Evolutionary conservation across 148 eudicot genomes (phyloP), one percentile per base, ranked within the genome.

Genomic region (Cornus florida): DNA sequence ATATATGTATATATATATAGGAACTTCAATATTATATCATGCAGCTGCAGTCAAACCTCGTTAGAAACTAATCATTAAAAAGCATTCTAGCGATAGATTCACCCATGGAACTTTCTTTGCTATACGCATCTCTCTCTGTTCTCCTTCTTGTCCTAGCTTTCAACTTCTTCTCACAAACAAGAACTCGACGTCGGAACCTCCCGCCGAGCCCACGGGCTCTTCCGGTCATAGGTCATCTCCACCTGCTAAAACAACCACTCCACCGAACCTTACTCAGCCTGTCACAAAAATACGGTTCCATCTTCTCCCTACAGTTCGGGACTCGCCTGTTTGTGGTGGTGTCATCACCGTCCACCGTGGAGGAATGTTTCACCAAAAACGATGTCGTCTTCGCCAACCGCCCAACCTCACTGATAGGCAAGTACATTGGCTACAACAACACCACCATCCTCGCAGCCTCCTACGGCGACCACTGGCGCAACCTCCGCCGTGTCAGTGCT

Each of bases 381-480:
- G 92, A 89, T 28, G 48, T 87, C 46, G 77, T 82, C 5, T 76
- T 89, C 5, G 92, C 90, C 35, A 82, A 83, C 59, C 85, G 92
- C 2, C 92, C 90, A 20, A 79, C 22, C 70, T 32, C 83, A 11
- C 22, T 71, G 1, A 62, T 62, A 65, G 84, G 84, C 20, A 76
- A 87, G 14, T 46, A 82, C 78, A 72, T 85, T 32, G 88, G 79
- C 2, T 85, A 83, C 64, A 85, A 87, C 80, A 74, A 32, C 32
- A 86, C 73, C 33, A 69, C 80, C 10, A 32, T 88, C 43, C 43
- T 72, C 13, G 71, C 66, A 14, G 81, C 87, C 14, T 80, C 89
- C 0, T 88, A 84, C 33, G 89, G 91, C 9, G 86, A 88, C 20
- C 79, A 81, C 59, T 88, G 85, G 87, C 82, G 89, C 24, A 84